These are phyloP conservation scores for Fomitopsis schrenkii DNA, from an alignment of 1,284 basidiomycete species.

Conservation along the genomic window DNA sequence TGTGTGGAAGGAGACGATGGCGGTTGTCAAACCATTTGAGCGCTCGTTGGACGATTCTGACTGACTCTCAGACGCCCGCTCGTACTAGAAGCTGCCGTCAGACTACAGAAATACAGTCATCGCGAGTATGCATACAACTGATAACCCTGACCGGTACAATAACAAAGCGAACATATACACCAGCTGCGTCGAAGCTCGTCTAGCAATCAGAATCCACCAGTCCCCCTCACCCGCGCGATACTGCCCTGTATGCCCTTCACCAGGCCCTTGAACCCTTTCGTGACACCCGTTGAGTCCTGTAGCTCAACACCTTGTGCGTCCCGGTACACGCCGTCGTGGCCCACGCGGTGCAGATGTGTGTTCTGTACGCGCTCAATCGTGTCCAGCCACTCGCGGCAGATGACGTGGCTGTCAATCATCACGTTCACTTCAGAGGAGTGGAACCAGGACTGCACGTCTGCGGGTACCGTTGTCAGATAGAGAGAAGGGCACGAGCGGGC, in stretches of 20 bases:
- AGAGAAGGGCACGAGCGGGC: not conserved
- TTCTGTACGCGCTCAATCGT: conserved; percentile 67
- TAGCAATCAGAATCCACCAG: conserved; percentile 11
- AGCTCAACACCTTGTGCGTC: conserved; percentile 41
- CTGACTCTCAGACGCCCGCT: not conserved
- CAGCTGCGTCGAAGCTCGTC: not conserved
- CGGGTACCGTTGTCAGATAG: not conserved
- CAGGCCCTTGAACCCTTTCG: conserved; percentile 26
- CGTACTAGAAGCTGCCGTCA: too few relatives aligned
- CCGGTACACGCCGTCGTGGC: conserved; percentile 67
- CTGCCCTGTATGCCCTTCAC: conserved; percentile 29
- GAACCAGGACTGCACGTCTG: conserved; percentile 74
- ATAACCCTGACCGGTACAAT: not conserved
- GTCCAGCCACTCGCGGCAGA: conserved; percentile 63
- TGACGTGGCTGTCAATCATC: conserved; percentile 61
- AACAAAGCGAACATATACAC: not conserved
- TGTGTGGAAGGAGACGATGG: not conserved
- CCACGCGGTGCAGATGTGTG: conserved; percentile 60
- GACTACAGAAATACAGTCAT: too few relatives aligned
- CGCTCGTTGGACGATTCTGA: not conserved
- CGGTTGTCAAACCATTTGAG: not conserved
- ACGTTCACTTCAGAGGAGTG: conserved; percentile 79
- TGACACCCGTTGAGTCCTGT: conserved; percentile 26
- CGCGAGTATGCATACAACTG: too few relatives aligned
- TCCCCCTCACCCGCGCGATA: conserved; percentile 22